These are phyloP conservation scores for Arthonia radiata DNA, from an alignment of 495 filamentous ascomycete species.

Conservation along the genomic window DNA sequence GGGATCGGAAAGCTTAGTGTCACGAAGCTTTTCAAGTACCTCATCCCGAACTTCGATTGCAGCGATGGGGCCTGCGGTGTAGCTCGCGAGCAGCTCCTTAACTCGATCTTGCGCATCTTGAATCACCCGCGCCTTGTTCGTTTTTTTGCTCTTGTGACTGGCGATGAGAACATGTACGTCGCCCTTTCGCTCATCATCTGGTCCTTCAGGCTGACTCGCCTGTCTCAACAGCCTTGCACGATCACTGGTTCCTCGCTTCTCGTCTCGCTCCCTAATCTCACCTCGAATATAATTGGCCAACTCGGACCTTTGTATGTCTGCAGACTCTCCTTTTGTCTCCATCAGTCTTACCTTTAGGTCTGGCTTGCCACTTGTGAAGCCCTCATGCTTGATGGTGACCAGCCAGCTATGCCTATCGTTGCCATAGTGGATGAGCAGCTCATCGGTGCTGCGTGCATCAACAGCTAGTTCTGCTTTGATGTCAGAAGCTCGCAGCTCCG, in stretches of 20 bases:
- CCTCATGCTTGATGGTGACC: conserved; percentile 62
- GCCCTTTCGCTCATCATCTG: conserved; percentile 5
- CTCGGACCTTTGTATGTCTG: conserved; percentile 48
- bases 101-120: conserved; percentile 49
- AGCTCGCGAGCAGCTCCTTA: conserved; percentile 34
- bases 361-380: conserved; percentile 25
- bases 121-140: conserved; percentile 61
- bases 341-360: conserved; percentile 53
- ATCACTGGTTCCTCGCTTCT: conserved; percentile 25
- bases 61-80: conserved; percentile 50
- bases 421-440: conserved; percentile 36
- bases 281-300: conserved; percentile 57
- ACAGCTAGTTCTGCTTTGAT: conserved; percentile 79
- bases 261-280: conserved; percentile 58
- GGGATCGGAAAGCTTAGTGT: conserved; percentile 50
- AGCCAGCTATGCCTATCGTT: conserved; percentile 67
- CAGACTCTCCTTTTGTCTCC: conserved; percentile 56
- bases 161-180: conserved; percentile 65
- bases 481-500: conserved; percentile 56
- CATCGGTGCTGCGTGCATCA: conserved; percentile 46
- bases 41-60: conserved; percentile 77
- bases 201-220: conserved; percentile 15
- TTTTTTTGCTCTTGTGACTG: conserved; percentile 69
- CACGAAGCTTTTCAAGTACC: conserved; percentile 53
- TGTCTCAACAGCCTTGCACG: conserved; percentile 17